phyloP scores from a whole-genome alignment of 1,284 basidiomycete genomes.

The Grifola frondosa region DNA sequence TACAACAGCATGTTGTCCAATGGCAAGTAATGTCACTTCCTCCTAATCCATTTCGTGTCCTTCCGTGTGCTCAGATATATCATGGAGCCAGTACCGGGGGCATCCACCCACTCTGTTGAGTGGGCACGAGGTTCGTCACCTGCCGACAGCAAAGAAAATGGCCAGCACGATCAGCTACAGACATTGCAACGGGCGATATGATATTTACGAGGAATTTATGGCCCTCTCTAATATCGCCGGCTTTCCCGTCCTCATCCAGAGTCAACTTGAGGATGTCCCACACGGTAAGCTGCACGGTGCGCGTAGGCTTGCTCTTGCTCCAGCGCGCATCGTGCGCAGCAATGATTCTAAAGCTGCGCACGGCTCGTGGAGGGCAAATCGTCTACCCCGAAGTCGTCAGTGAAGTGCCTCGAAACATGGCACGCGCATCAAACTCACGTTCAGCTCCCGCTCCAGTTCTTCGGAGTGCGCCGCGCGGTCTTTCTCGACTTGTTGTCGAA shows the following conservation, averaged over 20 bases:
- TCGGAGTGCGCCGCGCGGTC: slow-evolving; percentile 52
- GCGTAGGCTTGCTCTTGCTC: slow-evolving; percentile 46
- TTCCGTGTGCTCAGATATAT: slow-evolving; percentile 29
- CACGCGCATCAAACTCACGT: no score
- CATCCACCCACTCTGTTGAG: slow-evolving; percentile 30
- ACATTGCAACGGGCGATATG: background rate
- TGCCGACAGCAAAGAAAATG: slow-evolving; percentile 8
- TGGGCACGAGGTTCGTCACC: slow-evolving; percentile 31
- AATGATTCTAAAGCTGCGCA: slow-evolving; percentile 81
- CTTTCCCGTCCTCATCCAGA: slow-evolving; percentile 48
- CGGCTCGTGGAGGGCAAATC: slow-evolving; percentile 74
- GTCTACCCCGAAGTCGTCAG: slow-evolving; percentile 38
- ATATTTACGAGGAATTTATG: slow-evolving; percentile 67
- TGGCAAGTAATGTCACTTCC: slow-evolving; percentile 6
- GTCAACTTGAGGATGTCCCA: slow-evolving; percentile 74
- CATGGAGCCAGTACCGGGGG: slow-evolving; percentile 20
- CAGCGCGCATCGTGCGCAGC: slow-evolving; percentile 71
- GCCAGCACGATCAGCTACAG: background rate
- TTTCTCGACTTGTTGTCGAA: slow-evolving; percentile 48
- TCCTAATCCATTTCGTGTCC: slow-evolving; percentile 25
- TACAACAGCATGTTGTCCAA: background rate
- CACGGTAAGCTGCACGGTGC: slow-evolving; percentile 75
- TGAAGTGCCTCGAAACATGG: no score
- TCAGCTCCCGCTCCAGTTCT: slow-evolving; percentile 70
- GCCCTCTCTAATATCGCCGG: slow-evolving; percentile 61